Evolutionary conservation across 2,329 filamentous ascomycete species (phyloP), one percentile per base, ranked within the genome.

Genomic region (Emmonsia crescens): DNA sequence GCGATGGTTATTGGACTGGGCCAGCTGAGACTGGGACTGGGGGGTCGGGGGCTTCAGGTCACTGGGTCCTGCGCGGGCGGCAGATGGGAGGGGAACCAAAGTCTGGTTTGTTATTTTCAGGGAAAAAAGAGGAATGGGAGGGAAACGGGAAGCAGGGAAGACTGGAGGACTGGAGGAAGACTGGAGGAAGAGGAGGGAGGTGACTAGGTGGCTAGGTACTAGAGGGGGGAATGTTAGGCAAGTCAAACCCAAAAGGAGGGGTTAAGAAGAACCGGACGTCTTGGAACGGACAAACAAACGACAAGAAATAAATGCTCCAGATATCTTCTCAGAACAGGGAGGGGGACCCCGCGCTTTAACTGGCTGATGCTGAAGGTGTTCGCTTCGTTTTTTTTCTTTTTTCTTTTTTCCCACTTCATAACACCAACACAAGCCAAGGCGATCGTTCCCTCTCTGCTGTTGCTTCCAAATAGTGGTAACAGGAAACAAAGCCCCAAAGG

Each of bases 261-360:
- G 54, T 42, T 56, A 10, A 42, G 31, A 16, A 29, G 21, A 56
- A 5, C 21, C 51, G 29, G 51, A 16, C 31, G 29, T 33, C 51
- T 36, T 33, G 51, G 46, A 29, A 49, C 16, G 21, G 51, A 14
- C 31, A n/a, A 55, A n/a, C n/a, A n/a, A n/a, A n/a, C n/a, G n/a
- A 16, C 12, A 55, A 9, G 5, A 46, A 24, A n/a, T n/a, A 3
- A 48, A 49, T 49, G 21, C 31, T 10, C 51, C n/a, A 56, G 52
- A 38, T 27, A 29, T 51, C 24, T n/a, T 31, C n/a, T n/a, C n/a
- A n/a, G n/a, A 9, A 44, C 55, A 42, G 24, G 55, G 55, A 57
- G 55, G 55, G 55, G 21, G 36, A 57, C 36, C 9, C 55, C 12
- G 55, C 14, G 33, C 21, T 57, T 57, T 57, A 57, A 57, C 55